Conservation (phyloP, 768 basidiomycete genomes). For the Rhodotorula sphaerocarpa region DNA sequence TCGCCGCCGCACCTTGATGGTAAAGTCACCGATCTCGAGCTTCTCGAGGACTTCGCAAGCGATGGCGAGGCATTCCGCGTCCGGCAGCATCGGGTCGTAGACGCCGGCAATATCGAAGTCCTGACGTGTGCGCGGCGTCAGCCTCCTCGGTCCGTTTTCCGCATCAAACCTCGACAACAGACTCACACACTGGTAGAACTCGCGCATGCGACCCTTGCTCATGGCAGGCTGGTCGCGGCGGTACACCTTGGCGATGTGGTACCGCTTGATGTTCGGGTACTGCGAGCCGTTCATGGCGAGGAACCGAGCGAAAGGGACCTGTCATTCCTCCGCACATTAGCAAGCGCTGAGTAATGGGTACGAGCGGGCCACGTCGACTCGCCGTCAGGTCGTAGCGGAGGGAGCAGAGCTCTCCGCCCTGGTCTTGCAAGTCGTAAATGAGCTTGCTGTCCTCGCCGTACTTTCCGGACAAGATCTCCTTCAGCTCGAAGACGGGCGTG, state of each 20-base stretch:
- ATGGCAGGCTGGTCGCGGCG: conserved; percentile 92
- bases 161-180: not conserved
- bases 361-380: too few species aligned
- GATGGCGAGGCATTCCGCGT: conserved; percentile 78
- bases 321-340: too few species aligned
- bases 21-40: conserved; percentile 88
- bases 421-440: conserved; percentile 94
- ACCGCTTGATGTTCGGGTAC: conserved; percentile 64
- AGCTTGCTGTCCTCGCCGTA: conserved; percentile 96
- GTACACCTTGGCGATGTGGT: conserved; percentile 99
- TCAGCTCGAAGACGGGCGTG: conserved; percentile 95
- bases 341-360: too few species aligned
- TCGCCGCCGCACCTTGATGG: conserved; percentile 62
- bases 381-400: conserved; percentile 92
- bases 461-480: conserved; percentile 90
- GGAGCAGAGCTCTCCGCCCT: conserved; percentile 92
- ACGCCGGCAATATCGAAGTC: conserved; percentile 88
- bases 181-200: conserved; percentile 91
- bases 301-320: conserved; percentile 84
- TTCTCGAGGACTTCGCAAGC: conserved; percentile 69
- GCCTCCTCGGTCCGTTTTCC: not conserved
- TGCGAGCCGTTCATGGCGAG: conserved; percentile 86
- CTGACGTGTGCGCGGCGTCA: conserved; percentile 46
- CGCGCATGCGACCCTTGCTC: conserved; percentile 96
- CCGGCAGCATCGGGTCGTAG: conserved; percentile 96